Evolutionary conservation across 257 asterid species (phyloP), one percentile per base, ranked within the genome.

Genomic region (Eustoma russellianum): DNA sequence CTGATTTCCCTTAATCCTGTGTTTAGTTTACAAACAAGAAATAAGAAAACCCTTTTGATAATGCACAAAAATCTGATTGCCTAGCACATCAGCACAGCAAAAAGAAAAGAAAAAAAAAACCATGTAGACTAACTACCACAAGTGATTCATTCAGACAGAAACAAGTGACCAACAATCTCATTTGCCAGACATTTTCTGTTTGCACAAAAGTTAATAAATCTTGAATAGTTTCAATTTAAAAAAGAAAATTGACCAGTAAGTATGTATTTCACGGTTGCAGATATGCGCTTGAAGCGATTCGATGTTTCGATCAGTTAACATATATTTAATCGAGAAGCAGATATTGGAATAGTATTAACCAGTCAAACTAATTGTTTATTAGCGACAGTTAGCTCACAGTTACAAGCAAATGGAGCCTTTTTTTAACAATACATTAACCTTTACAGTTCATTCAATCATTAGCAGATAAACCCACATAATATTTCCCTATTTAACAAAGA

Each of bases 341-440:
- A 48, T 63, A 63, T 54, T 70, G 46, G 41, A 61, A 56, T 67
- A 67, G 46, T 56, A 64, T 41, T 64, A 61, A 73, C 55, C 57
- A 71, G 87, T 84, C 82, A 74, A 78, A 68, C 79, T 34, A 72
- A 74, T 66, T 67, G 46, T 75, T 66, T 71, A 81, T 70, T 75
- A 60, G 47, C 19, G 58, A 57, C 59, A 51, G 30, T 24, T 60
- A 61, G 52, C 72, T 56, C 12, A 48, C 57, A 64, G 61, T 54
- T 61, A 68, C 60, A 61, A 65, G 55, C 82, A 76, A 83, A 59
- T 77, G 70, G 75, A 64, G 63, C 66, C 74, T 74, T 62, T 65
- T 69, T 35, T 35, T 35, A 35, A 35, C 5, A 35, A 35, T 77
- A 78, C 57, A 61, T 54, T 65, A 76, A 56, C 69, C 67, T 77